Conservation (phyloP, 768 basidiomycete genomes). For the Coprinellus aureogranulatus region DNA sequence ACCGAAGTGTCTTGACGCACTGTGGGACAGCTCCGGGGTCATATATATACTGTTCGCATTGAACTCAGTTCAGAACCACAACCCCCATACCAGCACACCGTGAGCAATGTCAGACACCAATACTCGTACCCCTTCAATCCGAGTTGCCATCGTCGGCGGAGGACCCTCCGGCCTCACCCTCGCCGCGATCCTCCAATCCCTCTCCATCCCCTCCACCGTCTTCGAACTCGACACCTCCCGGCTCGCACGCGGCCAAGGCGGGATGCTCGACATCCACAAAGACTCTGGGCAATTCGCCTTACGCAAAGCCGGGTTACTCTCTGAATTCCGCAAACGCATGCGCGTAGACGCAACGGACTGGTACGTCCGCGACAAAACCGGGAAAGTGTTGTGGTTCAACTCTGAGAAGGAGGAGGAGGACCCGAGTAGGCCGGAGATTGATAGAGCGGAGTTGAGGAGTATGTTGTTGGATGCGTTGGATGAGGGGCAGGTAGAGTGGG, state of each 20-base stretch:
- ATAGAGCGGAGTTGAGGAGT: slow-evolving; percentile 19
- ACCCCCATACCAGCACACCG: too few species aligned
- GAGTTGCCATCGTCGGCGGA: slow-evolving; percentile 7
- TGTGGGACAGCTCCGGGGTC: too few species aligned
- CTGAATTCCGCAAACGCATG: slow-evolving; percentile 17
- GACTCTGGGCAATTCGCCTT: slow-evolving; percentile 23
- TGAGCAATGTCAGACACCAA: too few species aligned
- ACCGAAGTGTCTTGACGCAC: too few species aligned
- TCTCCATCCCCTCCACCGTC: slow-evolving; percentile 15
- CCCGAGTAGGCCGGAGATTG: slow-evolving; percentile 21
- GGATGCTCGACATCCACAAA: slow-evolving; percentile 25
- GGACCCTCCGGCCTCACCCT: slow-evolving; percentile 27
- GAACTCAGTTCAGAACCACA: too few species aligned
- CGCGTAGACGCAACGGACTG: slow-evolving; percentile 15
- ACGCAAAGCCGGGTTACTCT: slow-evolving; percentile 20
- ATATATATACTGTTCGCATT: too few species aligned
- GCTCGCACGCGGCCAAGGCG: slow-evolving; percentile 20
- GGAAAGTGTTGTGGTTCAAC: slow-evolving; percentile 4
- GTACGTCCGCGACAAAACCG: slow-evolving; percentile 14
- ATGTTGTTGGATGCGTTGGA: slow-evolving; percentile 25
- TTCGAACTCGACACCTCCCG: slow-evolving; percentile 22
- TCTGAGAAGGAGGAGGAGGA: background rate
- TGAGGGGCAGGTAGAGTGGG: slow-evolving; percentile 17
- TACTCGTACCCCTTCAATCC: too few species aligned
- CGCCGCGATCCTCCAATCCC: slow-evolving; percentile 19